phyloP scores from a whole-genome alignment of 2,329 filamentous ascomycete species.

The Daldinia sp. region DNA sequence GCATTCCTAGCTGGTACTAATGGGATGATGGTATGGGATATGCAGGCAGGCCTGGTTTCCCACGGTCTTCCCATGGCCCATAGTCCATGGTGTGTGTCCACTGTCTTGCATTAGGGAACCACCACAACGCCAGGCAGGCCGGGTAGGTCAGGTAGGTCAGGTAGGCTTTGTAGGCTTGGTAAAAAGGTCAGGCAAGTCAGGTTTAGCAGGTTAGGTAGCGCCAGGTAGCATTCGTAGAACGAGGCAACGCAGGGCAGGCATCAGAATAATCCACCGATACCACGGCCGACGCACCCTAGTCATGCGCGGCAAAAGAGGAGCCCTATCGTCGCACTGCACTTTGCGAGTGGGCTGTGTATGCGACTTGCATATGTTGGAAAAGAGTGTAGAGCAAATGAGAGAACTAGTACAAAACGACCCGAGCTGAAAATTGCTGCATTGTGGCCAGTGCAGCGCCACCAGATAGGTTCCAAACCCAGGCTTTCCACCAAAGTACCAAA shows the following conservation, averaged over 20 bases:
- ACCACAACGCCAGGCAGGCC: constrained; percentile 16
- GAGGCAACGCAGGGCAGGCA: constrained; percentile 35
- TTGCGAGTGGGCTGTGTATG: constrained; percentile 41
- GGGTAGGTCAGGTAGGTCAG: neutral
- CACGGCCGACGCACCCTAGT: constrained; percentile 37
- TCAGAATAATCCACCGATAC: constrained; percentile 39
- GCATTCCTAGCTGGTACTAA: constrained; percentile 31
- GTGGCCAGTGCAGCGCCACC: constrained; percentile 44
- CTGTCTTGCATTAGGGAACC: constrained; percentile 40
- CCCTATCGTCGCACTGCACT: constrained; percentile 25
- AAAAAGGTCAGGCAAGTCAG: constrained; percentile 1
- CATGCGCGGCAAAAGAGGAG: constrained; percentile 42
- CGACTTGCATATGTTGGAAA: constrained; percentile 43
- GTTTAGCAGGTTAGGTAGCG: constrained; percentile 1
- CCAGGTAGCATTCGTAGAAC: constrained; percentile 37
- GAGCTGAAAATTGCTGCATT: constrained; percentile 48
- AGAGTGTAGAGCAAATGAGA: constrained; percentile 43
- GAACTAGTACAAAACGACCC: constrained; percentile 37
- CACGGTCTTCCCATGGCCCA: constrained; percentile 3
- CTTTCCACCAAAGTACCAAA: neutral
- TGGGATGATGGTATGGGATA: constrained; percentile 22
- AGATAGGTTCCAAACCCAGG: neutral
- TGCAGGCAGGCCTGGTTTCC: constrained; percentile 28
- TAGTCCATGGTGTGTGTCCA: constrained; percentile 26
- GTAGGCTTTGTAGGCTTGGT: neutral